Conservation (phyloP, 1,284 basidiomycete species). For the Anthracocystis walkeri region DNA sequence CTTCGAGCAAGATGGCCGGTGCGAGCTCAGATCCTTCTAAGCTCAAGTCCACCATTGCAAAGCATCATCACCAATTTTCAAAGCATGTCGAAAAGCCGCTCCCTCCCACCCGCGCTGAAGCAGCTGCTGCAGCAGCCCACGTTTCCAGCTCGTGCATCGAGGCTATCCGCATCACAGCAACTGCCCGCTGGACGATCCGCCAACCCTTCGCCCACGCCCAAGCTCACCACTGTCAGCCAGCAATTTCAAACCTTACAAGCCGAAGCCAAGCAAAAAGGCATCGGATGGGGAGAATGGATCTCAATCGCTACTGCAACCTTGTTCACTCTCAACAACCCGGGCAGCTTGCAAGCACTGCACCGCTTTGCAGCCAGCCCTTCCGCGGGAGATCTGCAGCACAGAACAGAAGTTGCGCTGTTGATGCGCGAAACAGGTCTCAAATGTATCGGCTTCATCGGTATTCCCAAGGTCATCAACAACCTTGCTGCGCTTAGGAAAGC, state of each 20-base stretch:
- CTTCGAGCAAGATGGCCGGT: not conserved
- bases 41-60: no score
- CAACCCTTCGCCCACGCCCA: constrained; percentile 76
- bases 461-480: constrained; percentile 76
- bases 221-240: constrained; percentile 74
- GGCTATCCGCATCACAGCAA: constrained; percentile 19
- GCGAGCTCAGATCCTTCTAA: no score
- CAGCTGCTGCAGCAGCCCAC: constrained; percentile 80
- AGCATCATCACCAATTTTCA: not conserved
- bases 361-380: constrained; percentile 75
- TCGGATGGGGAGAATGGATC: constrained; percentile 82
- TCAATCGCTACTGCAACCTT: constrained; percentile 87
- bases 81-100: constrained; percentile 46
- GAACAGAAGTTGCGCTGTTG: constrained; percentile 77
- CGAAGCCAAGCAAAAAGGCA: constrained; percentile 76
- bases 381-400: constrained; percentile 74
- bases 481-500: constrained; percentile 64
- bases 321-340: constrained; percentile 84
- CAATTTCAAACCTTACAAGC: constrained; percentile 74
- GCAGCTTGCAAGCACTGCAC: constrained; percentile 81
- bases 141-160: constrained; percentile 75
- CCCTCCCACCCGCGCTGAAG: constrained; percentile 74
- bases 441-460: constrained; percentile 90
- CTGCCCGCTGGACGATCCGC: constrained; percentile 71
- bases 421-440: constrained; percentile 95